phyloP scores from a whole-genome alignment of 108 stramenopile species.

The Epithemia pelagica region DNA sequence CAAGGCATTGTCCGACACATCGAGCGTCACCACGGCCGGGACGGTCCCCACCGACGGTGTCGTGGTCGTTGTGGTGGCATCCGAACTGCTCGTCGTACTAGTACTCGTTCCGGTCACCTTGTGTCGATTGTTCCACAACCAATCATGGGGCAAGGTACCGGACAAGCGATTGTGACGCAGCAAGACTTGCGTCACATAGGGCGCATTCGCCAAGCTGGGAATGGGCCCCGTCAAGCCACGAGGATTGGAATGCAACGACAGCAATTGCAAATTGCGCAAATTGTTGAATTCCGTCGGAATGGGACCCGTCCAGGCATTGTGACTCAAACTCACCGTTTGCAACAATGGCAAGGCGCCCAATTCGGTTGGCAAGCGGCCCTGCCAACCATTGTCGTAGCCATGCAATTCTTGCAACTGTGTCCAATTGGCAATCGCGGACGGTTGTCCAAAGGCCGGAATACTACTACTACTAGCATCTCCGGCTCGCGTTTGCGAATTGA shows the following conservation, averaged over 20 bases:
- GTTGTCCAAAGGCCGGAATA: too few relatives aligned
- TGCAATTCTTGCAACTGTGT: conserved; percentile 14
- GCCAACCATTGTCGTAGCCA: conserved; percentile 32
- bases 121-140: not conserved
- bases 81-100: too few relatives aligned
- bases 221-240: not conserved
- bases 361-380: conserved; percentile 26
- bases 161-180: not conserved
- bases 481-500: not conserved
- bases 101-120: too few relatives aligned
- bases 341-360: conserved; percentile 27
- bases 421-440: conserved; percentile 33
- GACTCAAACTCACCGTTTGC: not conserved
- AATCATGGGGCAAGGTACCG: not conserved
- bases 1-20: conserved; percentile 34
- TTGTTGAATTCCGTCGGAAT: not conserved
- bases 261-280: not conserved
- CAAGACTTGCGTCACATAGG: not conserved
- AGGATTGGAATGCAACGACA: not conserved
- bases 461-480: too few relatives aligned
- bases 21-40: conserved; percentile 13
- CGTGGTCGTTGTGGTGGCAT: not conserved
- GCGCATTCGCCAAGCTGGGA: not conserved
- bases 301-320: not conserved
- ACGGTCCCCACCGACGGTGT: not conserved